A percentile compares a stretch with the other conserved stretches of the same genome.
Conservation (phyloP, 345 rosid species). For the Eutrema yunnanense region DNA sequence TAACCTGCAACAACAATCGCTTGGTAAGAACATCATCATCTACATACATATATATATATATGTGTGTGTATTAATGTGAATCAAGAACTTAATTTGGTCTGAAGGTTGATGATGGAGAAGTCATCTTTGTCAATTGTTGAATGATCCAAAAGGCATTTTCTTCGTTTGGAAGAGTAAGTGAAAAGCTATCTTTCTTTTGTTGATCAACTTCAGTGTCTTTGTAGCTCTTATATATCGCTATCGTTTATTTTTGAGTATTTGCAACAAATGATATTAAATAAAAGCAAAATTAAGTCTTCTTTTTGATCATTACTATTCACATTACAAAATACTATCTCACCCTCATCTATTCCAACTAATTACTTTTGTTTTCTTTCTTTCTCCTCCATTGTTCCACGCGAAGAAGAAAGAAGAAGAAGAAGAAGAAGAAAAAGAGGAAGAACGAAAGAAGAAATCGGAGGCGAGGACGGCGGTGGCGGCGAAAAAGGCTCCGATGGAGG, state of each 20-base stretch:
- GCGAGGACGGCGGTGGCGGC: too few relatives aligned
- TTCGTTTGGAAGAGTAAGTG: background rate
- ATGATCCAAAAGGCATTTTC: background rate
- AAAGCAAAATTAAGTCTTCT: too few relatives aligned
- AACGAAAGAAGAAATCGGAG: too few relatives aligned
- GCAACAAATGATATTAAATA: too few relatives aligned
- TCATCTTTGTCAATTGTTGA: slow-evolving; percentile 17
- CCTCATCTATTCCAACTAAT: too few relatives aligned
- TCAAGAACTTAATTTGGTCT: slow-evolving; percentile 26
- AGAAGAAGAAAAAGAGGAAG: too few relatives aligned
- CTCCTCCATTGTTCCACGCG: too few relatives aligned
- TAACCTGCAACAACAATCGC: slow-evolving; percentile 20
- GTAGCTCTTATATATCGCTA: slow-evolving; percentile 3
- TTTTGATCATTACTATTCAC: too few relatives aligned
- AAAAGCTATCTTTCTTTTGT: slow-evolving; percentile 11
- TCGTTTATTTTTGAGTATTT: background rate
- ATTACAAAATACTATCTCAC: too few relatives aligned
- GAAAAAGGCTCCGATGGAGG: too few relatives aligned
- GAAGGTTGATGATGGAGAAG: slow-evolving; percentile 18
- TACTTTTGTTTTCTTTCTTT: too few relatives aligned
- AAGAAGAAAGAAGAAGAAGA: too few relatives aligned
- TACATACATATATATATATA: background rate
- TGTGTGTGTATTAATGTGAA: background rate
- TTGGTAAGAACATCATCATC: slow-evolving; percentile 21
- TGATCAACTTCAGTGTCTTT: slow-evolving; percentile 7